Base-by-base conservation (phyloP, 768 basidiomycete species). In the Lactarius sp. region DNA sequence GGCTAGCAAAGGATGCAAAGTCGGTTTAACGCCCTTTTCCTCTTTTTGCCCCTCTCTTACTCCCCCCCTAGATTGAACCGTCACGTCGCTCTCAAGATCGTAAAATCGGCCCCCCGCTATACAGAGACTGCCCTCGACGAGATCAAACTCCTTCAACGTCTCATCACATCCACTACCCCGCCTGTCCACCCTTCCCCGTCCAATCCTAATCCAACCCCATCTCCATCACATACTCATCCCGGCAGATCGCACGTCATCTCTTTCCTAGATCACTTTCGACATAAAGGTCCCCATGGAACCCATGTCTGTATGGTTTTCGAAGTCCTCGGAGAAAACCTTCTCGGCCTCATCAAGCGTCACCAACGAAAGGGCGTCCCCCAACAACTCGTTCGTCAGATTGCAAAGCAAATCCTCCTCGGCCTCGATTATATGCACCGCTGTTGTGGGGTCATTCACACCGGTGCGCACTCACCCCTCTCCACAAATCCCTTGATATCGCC, bases 231-330 rank as follows among this genome's bases (percentile, higher is more conserved):
- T 55, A 85, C 87, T 0, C 94, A 98, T 74, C 84, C 94, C 0
- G 96, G 95, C 3, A 80, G 92, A 65, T 87, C 88, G 20, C 97
- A 99, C 73, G 96, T 98, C 75, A 95, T 99, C 74, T 92, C 90
- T 14, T 93, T 98, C 74, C 88, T 98, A 52, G 96, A 99, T 78
- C 94, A 98, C 74, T 99, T 99, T 75, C 84, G 88, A 33, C 97
- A 98, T 77, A 90, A 90, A 65, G 97, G 97, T 1, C 94, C 94
- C 10, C 97, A 99, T 73, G 97, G 97, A 42, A 88, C 84, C 16
- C 97, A 99, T 76, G 91, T 99, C 69, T 98, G 97, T 81, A 98
- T 99, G 97, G 94, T 97, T 14, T 98, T 98, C 71, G 97, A 99
- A 75, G 97, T 98, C 31, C 83, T 99, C 9, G 97, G 96, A 64